Percentiles rank a stretch among this genome's conserved stretches.
phyloP scores from a whole-genome alignment of 75 land plant genomes.

The Chamaecyparis obtusa region DNA sequence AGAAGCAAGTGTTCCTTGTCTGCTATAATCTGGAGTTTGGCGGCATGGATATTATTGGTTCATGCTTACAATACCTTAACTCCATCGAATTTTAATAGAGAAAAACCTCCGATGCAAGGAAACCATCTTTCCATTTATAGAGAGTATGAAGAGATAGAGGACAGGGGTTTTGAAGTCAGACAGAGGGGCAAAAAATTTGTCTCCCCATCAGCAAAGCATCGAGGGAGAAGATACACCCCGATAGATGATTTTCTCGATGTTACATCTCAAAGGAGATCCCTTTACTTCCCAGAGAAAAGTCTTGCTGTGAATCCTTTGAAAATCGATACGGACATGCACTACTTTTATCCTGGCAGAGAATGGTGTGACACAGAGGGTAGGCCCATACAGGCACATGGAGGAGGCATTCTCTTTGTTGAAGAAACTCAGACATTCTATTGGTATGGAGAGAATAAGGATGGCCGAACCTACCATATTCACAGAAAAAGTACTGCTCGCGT shows the following conservation, averaged over 20 bases:
- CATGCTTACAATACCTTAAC: conserved; percentile 53
- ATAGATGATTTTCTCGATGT: conserved; percentile 74
- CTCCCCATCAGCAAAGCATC: conserved; percentile 45
- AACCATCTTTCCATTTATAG: conserved; percentile 28
- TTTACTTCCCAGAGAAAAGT: conserved; percentile 65
- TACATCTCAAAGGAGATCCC: conserved; percentile 44
- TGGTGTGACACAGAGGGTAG: conserved; percentile 92
- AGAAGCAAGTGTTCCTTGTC: conserved; percentile 68
- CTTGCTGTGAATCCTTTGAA: conserved; percentile 66
- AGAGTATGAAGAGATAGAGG: conserved; percentile 63
- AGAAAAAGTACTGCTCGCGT: conserved; percentile 83
- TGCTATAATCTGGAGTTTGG: conserved; percentile 68
- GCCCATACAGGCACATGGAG: conserved; percentile 98
- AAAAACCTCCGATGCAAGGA: conserved; percentile 20
- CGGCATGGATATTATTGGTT: conserved; percentile 61
- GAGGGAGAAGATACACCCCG: conserved; percentile 45
- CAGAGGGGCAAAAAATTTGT: conserved; percentile 40
- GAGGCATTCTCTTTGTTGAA: conserved; percentile 80
- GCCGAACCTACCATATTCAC: conserved; percentile 73
- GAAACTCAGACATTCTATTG: conserved; percentile 77
- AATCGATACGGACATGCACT: conserved; percentile 35
- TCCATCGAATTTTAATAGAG: conserved; percentile 23
- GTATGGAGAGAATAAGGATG: conserved; percentile 99
- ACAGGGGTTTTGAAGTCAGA: conserved; percentile 51
- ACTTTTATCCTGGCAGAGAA: conserved; percentile 71